Evolutionary conservation across 2,329 filamentous ascomycete species (phyloP), one percentile per base, ranked within the genome.

Genomic region (Thelonectria blattea): DNA sequence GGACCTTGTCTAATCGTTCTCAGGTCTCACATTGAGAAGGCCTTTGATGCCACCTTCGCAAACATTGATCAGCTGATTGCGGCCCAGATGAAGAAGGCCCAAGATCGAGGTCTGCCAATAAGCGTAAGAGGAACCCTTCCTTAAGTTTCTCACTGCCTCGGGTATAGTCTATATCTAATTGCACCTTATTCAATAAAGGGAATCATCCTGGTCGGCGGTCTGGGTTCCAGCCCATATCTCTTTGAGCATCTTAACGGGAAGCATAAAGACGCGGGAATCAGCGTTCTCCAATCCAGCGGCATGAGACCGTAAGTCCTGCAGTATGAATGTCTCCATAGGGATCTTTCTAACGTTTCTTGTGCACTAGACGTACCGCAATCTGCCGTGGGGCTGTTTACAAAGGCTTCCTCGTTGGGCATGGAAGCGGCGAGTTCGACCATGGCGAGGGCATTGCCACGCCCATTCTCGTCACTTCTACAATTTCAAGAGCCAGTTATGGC

Each of bases 401-500:
- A 20, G 56, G 56, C 12, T 59, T 59, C 46, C 18, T 59, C 32
- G 49, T 54, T 1, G 50, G 56, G 14, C 18, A 24, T 24, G 22
- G 49, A 22, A 9, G n/a, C 3, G 17, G 5, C 9, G 34, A 34
- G n/a, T 32, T 20, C 34, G 32, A 30, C 17, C 48, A 32, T 11
- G 32, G 30, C 11, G 42, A 37, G 15, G 32, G n/a, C n/a, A 52
- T 41, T 32, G 42, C 32, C 20, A 30, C 47, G n/a, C 48, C 49
- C 14, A 58, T 52, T n/a, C 49, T 17, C 4, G 42, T 52, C 5
- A 58, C 49, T 11, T 59, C 56, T 3, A 59, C 56, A 3, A 34
- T 59, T 4, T 53, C 56, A n/a, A 34, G 56, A 27, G 56, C 56
- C 10, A 59, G 56, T 11, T 59, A 42, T 15, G 56, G 56, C 14